A percentile compares a stretch with the other conserved stretches of the same genome.
Evolutionary conservation across 768 basidiomycete species (phyloP).

Genomic region (Tephrocybe sp.): DNA sequence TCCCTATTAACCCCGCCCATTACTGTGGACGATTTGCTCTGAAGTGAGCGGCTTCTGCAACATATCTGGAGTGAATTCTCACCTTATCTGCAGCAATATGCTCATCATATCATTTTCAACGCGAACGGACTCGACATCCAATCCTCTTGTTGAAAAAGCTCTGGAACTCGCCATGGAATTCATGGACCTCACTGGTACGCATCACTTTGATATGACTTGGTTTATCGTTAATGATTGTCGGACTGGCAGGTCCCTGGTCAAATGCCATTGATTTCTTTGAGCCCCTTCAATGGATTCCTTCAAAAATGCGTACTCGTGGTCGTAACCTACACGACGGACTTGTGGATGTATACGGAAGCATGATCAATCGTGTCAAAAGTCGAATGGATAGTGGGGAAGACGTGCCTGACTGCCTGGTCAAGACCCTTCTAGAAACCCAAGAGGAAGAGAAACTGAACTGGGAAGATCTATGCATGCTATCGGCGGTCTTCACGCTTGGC

Average conservation of each 20-base stretch:
- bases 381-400: constrained; percentile 32
- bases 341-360: constrained; percentile 32
- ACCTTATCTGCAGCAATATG: constrained; percentile 35
- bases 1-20: constrained; percentile 34
- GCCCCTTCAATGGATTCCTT: constrained; percentile 37
- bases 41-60: constrained; percentile 10
- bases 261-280: constrained; percentile 43
- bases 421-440: constrained; percentile 30
- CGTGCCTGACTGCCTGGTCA: constrained; percentile 42
- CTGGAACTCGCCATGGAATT: constrained; percentile 39
- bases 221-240: constrained; percentile 15
- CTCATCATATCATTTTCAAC: constrained; percentile 37
- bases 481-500: constrained; percentile 37
- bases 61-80: background rate
- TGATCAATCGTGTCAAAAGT: constrained; percentile 33
- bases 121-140: constrained; percentile 34
- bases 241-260: constrained; percentile 34
- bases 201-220: background rate
- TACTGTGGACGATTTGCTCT: constrained; percentile 32
- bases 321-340: constrained; percentile 34
- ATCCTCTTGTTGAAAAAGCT: constrained; percentile 32
- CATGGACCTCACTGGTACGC: constrained; percentile 30
- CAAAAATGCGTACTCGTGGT: constrained; percentile 32
- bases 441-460: constrained; percentile 33
- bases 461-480: constrained; percentile 36